Conservation (phyloP, 228 moss, liverwort and hornwort species). For the Sphagnum fallax region DNA sequence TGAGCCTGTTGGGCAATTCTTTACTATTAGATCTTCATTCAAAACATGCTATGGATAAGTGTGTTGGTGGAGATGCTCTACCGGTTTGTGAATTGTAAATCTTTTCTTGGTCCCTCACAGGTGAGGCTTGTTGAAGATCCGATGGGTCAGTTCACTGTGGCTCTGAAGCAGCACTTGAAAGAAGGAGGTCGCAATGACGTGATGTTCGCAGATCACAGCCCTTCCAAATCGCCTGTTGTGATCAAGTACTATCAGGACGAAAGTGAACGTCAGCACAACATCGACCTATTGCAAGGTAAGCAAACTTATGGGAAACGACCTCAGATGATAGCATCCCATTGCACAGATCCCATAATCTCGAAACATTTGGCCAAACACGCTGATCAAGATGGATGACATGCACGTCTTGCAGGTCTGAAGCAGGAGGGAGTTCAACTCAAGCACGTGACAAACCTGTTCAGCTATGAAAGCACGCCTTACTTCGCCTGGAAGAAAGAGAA, state of each 20-base stretch:
- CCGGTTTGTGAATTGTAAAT: too few species aligned
- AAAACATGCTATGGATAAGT: too few species aligned
- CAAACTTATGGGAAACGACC: neutral
- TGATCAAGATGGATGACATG: too few species aligned
- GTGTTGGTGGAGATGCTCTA: too few species aligned
- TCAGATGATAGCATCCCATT: too few species aligned
- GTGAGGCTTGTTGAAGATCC: constrained; percentile 2
- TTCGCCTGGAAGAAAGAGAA: neutral
- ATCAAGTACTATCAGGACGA: neutral
- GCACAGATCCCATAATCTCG: too few species aligned
- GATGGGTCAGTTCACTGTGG: constrained; percentile 4
- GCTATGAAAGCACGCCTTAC: neutral
- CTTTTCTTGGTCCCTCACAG: neutral
- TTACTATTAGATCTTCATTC: too few species aligned
- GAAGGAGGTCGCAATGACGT: neutral
- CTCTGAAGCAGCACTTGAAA: neutral
- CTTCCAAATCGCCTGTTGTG: constrained; percentile 1
- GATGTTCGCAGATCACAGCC: constrained; percentile 1
- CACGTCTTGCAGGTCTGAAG: neutral
- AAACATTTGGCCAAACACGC: too few species aligned
- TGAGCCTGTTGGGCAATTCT: too few species aligned
- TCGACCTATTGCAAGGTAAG: neutral
- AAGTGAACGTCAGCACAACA: constrained; percentile 1
- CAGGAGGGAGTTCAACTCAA: constrained; percentile 1
- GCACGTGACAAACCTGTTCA: constrained; percentile 1